phyloP scores from a whole-genome alignment of 306 rosid genomes.

The Medicago truncatula region DNA sequence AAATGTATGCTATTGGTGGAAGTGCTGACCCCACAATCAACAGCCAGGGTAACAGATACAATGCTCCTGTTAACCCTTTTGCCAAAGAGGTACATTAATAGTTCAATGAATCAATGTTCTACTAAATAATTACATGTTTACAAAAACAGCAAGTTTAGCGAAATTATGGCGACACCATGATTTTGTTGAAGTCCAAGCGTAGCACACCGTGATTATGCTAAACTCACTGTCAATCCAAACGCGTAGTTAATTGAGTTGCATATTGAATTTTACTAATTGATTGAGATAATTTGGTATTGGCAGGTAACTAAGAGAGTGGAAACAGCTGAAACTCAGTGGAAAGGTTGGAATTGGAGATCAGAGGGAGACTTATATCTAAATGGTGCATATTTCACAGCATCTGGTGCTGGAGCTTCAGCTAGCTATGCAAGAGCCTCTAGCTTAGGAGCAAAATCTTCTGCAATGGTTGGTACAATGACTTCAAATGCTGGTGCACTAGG shows the following conservation, averaged over 20 bases:
- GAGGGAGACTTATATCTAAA: conserved; percentile 87
- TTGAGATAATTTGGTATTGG: conserved; percentile 15
- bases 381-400: conserved; percentile 94
- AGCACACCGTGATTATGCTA: not conserved
- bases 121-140: conserved; percentile 6
- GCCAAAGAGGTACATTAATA: conserved; percentile 83
- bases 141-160: not conserved
- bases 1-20: conserved; percentile 99
- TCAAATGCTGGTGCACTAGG: conserved; percentile 77
- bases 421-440: conserved; percentile 98
- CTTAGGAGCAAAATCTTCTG: conserved; percentile 95
- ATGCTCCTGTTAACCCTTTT: conserved; percentile 81
- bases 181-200: not conserved
- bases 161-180: not conserved
- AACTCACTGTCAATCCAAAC: not conserved
- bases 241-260: not conserved
- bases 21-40: conserved; percentile 95
- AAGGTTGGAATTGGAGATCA: conserved; percentile 95
- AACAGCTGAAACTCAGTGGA: conserved; percentile 68
- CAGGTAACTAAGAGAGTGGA: conserved; percentile 98
- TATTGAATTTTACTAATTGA: conserved; percentile 9
- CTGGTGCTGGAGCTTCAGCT: conserved; percentile 97
- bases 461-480: conserved; percentile 93
- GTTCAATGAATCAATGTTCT: not conserved
- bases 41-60: conserved; percentile 98